Base-by-base conservation (phyloP, 495 filamentous ascomycete genomes). In the Penicillium soppii region DNA sequence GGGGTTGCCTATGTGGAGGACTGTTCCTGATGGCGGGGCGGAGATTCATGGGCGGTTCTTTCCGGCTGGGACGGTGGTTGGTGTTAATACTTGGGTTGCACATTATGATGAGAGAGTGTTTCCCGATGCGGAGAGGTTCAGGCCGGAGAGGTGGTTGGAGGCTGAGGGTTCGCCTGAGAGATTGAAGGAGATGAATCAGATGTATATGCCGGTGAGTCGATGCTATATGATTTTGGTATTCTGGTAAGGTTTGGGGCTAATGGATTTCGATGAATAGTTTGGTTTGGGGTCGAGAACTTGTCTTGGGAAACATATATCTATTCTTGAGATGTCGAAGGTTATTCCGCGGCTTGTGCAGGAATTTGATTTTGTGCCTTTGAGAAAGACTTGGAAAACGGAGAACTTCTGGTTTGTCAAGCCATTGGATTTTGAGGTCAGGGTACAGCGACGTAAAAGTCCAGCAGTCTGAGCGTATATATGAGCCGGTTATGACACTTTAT, bases 341-440 rank as follows among this genome's bases (percentile, higher is more conserved):
- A 70, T 79, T 15, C 77, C 79, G 0, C 63, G 71, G 5, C 48
- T 81, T 10, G 53, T 80, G 19, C 59, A 71, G 8, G 57, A 66
- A 1, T 81, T 74, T 53, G 70, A 77, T 6, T 65, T 79, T 29
- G 45, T 47, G 7, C 53, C 70, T 4, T 46, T 65, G 17, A 49
- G 59, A 13, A 57, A 61, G 17, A 59, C 45, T 1, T 78, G 72
- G 77, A 52, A 43, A 0, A 69, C 76, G 20, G 41, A 59, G 41
- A 75, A 74, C 29, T 66, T 66, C 50, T 80, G 76, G 78, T 81
- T 81, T 53, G 72, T 75, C 4, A 73, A 70, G 48, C 75, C 74
- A 22, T 61, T 45, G 2, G 60, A 76, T 21, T 72, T 74, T 33
- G 56, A 66, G 5, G 69, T 68, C 4, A 41, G 33, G 15, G 64